Percentiles rank a stretch among this genome's conserved stretches.
Evolutionary conservation across 2,329 filamentous ascomycete genomes (phyloP).

Genomic region (Colletotrichum theobromicola): DNA sequence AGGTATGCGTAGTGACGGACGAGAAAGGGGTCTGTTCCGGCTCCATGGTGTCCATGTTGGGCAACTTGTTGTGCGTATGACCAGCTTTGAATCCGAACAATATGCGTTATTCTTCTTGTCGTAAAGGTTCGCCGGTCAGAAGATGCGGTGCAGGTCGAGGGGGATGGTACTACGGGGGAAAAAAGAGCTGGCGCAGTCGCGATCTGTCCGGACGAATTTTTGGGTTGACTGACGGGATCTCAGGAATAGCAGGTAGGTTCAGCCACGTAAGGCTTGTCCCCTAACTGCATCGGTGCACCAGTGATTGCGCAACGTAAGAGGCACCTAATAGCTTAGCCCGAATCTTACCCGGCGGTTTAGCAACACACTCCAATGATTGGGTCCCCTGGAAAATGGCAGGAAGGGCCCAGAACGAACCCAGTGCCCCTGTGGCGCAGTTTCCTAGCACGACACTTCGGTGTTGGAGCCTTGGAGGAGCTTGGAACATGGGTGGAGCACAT

Average conservation of each 20-base stretch:
- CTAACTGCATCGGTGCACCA: background rate
- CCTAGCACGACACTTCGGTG: background rate
- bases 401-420: background rate
- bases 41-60: slow-evolving; percentile 82
- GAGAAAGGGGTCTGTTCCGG: slow-evolving; percentile 91
- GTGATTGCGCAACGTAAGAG: background rate
- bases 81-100: background rate
- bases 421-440: background rate
- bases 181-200: slow-evolving; percentile 1
- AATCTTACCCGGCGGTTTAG: slow-evolving; percentile 14
- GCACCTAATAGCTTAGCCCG: slow-evolving; percentile 2
- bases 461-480: background rate
- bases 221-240: slow-evolving; percentile 5
- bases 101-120: background rate
- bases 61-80: background rate
- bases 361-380: slow-evolving; percentile 1
- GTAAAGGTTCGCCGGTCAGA: background rate
- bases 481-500: background rate
- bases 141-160: background rate
- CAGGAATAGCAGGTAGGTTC: slow-evolving; percentile 7
- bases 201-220: slow-evolving; percentile 22
- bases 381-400: background rate
- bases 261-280: slow-evolving; percentile 25
- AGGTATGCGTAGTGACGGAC: slow-evolving; percentile 86
- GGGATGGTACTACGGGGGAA: background rate